These are phyloP conservation scores for Geranium rotundifolium DNA, from an alignment of 345 rosid genomes.

Conservation along the genomic window DNA sequence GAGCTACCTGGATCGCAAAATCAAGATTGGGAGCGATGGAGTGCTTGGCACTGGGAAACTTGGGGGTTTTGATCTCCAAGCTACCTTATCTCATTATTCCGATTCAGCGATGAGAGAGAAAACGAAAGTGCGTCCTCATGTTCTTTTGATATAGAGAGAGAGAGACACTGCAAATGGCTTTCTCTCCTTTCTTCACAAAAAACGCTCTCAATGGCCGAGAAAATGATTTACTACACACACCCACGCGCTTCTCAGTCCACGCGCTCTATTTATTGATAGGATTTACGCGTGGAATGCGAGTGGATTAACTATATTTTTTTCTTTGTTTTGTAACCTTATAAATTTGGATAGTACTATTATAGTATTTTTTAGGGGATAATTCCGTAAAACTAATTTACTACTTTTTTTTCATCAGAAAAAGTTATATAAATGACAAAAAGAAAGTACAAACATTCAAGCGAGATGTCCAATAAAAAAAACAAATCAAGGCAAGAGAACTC, in stretches of 20 bases:
- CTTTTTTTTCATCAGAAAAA: too few relatives aligned
- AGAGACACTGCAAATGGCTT: constrained; percentile 9
- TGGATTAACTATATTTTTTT: neutral
- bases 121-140: constrained; percentile 5
- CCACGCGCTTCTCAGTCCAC: too few relatives aligned
- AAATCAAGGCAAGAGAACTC: too few relatives aligned
- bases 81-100: constrained; percentile 2
- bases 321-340: too few relatives aligned
- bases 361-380: too few relatives aligned
- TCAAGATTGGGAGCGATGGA: neutral
- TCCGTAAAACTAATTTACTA: too few relatives aligned
- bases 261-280: neutral
- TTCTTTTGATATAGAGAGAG: constrained; percentile 2
- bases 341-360: too few relatives aligned
- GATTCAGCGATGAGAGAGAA: constrained; percentile 21
- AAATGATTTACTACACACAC: too few relatives aligned
- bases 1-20: constrained; percentile 5
- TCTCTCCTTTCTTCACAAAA: constrained; percentile 4
- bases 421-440: too few relatives aligned
- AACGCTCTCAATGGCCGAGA: constrained; percentile 7
- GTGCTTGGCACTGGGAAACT: neutral
- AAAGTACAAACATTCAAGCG: too few relatives aligned
- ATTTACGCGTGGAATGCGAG: neutral
- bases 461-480: too few relatives aligned
- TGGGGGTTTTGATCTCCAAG: constrained; percentile 23